Evolutionary conservation across 2,329 filamentous ascomycete species (phyloP), one percentile per base, ranked within the genome.

Genomic region (Fusarium proliferatum): DNA sequence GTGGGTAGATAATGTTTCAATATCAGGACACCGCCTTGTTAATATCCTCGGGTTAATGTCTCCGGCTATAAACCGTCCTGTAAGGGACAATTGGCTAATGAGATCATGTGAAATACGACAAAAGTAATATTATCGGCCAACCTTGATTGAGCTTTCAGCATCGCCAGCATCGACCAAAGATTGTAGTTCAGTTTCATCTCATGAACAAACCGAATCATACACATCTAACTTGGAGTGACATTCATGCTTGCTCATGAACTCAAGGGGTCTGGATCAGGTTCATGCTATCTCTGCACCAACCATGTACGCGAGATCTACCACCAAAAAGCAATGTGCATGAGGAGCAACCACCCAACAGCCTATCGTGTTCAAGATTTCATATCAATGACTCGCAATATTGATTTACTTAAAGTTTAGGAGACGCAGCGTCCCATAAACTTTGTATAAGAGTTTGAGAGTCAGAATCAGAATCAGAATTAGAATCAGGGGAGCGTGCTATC

Each of bases 241-340:
- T 64, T 65, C 61, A 66, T 65, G 60, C 39, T 28, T 58, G 30
- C 33, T 28, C 23, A 36, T 13, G 26, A 57, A 33, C 48, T 61
- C 36, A 38, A 45, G 64, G 64, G 62, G 64, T 67, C 36, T 23
- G 41, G 52, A 41, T 60, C 61, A 60, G 39, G 51, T 52, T 33
- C 58, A 53, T 53, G 39, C 41, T 39, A 34, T 19, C 39, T 49
- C 49, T 49, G 61, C 43, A 49, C 45, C 33, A 28, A 60, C 51
- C 55, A 46, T 61, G 61, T 41, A 48, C 39, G 33, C 16, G 36
- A 56, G 48, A 68, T 69, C 64, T 69, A 45, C 51, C 38, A 69
- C 63, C 45, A 68, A 68, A 68, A 69, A 69, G 66, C 66, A 69
- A 69, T 28, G 64, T 64, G 64, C 64, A 63, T 55, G 49, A 51